phyloP scores from a whole-genome alignment of 2,329 filamentous ascomycete species.

The Coniochaeta pulveracea region DNA sequence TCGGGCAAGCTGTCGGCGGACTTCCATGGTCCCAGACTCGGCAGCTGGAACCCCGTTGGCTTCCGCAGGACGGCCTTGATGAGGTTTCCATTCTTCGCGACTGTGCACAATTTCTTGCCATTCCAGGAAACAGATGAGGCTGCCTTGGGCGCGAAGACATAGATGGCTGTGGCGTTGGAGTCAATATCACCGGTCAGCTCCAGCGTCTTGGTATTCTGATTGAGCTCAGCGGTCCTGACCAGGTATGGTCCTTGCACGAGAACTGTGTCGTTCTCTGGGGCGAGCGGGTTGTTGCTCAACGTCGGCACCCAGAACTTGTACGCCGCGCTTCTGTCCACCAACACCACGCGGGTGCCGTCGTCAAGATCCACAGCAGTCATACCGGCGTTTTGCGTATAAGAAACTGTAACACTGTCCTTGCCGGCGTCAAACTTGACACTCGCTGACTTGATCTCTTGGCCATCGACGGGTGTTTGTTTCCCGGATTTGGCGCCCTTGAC shows the following conservation, averaged over 20 bases:
- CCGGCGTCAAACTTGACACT: slow-evolving; percentile 28
- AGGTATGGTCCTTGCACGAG: slow-evolving; percentile 40
- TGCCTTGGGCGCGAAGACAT: slow-evolving; percentile 33
- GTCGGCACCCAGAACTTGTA: slow-evolving; percentile 46
- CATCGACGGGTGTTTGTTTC: slow-evolving; percentile 15
- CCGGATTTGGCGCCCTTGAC: slow-evolving; percentile 27
- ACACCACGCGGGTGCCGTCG: slow-evolving; percentile 34
- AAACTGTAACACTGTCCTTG: slow-evolving; percentile 26
- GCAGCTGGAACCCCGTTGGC: slow-evolving; percentile 21
- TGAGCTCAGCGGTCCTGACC: slow-evolving; percentile 30
- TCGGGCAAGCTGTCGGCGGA: slow-evolving; percentile 37
- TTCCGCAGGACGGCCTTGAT: slow-evolving; percentile 17
- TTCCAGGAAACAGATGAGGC: slow-evolving; percentile 39
- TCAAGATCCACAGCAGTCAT: slow-evolving; percentile 32
- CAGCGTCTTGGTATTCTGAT: slow-evolving; percentile 21
- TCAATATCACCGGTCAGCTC: slow-evolving; percentile 32
- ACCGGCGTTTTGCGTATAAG: slow-evolving; percentile 36
- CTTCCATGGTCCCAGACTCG: slow-evolving; percentile 32
- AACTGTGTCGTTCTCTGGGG: slow-evolving; percentile 32
- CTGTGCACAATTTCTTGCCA: slow-evolving; percentile 22
- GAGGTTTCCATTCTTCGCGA: slow-evolving; percentile 15
- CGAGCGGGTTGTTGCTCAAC: slow-evolving; percentile 32
- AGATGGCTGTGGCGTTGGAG: slow-evolving; percentile 24
- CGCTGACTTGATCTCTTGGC: slow-evolving; percentile 23
- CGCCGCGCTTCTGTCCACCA: slow-evolving; percentile 41